A percentile compares a stretch with the other conserved stretches of the same genome.
Conservation (phyloP, 805 yeast genomes). For the Teunomyces kruisii region DNA sequence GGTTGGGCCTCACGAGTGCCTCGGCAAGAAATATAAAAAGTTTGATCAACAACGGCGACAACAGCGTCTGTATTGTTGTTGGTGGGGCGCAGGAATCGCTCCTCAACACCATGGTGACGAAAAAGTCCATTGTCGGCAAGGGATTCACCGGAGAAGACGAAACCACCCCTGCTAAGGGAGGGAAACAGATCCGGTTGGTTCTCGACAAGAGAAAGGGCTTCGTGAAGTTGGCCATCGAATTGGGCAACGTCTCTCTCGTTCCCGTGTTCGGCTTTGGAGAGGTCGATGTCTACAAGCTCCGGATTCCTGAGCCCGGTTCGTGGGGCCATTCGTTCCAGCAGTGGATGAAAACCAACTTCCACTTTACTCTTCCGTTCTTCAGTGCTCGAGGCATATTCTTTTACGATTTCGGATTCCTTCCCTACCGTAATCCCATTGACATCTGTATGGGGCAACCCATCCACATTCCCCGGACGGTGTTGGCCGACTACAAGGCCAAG, state of each 20-base stretch:
- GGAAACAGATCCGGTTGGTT: constrained; percentile 63
- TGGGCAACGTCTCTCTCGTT: constrained; percentile 76
- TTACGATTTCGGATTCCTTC: constrained; percentile 87
- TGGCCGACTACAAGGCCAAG: constrained; percentile 28
- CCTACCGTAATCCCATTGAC: constrained; percentile 77
- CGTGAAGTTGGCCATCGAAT: constrained; percentile 77
- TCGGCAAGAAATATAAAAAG: constrained; percentile 68
- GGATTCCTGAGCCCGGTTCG: constrained; percentile 39
- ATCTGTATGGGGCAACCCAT: constrained; percentile 75
- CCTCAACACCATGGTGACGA: constrained; percentile 42
- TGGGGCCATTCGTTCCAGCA: constrained; percentile 59
- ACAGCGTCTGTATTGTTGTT: constrained; percentile 83
- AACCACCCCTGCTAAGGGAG: neutral
- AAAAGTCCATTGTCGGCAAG: constrained; percentile 31
- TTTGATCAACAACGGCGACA: constrained; percentile 58
- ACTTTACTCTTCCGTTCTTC: constrained; percentile 88
- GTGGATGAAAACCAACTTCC: constrained; percentile 67
- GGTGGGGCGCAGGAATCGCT: constrained; percentile 96
- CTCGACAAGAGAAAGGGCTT: constrained; percentile 83
- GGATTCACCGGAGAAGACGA: constrained; percentile 24
- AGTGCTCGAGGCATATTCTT: constrained; percentile 91
- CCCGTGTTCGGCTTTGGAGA: constrained; percentile 94
- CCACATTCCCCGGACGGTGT: constrained; percentile 46
- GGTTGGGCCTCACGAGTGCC: constrained; percentile 84
- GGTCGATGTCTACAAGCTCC: constrained; percentile 53